A percentile compares a stretch with the other conserved stretches of the same genome.
These are phyloP conservation scores for Chaetomium sp. DNA, from an alignment of 2,329 filamentous ascomycete genomes.

Conservation along the genomic window DNA sequence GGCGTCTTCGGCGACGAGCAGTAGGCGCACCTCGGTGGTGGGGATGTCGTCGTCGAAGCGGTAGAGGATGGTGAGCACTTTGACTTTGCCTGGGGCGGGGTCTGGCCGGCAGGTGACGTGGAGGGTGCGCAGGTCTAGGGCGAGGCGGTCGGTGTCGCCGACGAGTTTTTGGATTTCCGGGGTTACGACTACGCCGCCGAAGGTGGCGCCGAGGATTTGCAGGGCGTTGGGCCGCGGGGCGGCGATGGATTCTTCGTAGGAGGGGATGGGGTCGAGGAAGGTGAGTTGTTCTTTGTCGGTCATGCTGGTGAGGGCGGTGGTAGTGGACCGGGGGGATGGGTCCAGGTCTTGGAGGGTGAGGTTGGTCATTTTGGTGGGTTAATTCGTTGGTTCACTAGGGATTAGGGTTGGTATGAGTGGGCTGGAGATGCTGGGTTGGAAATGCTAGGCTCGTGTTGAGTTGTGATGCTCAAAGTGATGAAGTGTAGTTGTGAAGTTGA, in stretches of 20 bases:
- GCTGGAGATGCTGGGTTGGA: not conserved
- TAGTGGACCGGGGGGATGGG: not conserved
- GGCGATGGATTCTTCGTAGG: conserved; percentile 26
- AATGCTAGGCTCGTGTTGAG: not conserved
- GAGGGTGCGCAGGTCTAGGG: conserved; percentile 31
- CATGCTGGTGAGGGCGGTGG: no score
- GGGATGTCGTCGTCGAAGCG: conserved; percentile 28
- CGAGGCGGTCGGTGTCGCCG: conserved; percentile 17
- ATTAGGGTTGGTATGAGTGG: not conserved
- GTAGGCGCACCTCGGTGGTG: conserved; percentile 20
- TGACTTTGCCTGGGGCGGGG: conserved; percentile 27
- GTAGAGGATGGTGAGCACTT: conserved; percentile 32
- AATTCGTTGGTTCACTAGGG: not conserved
- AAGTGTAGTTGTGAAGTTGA: not conserved
- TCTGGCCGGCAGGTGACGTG: conserved; percentile 29
- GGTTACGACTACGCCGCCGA: conserved; percentile 34
- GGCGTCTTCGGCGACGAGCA: conserved; percentile 32
- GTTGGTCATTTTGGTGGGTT: conserved; percentile 6
- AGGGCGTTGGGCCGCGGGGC: conserved; percentile 16
- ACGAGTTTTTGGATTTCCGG: conserved; percentile 27
- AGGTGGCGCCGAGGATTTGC: conserved; percentile 32
- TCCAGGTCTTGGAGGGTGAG: not conserved
- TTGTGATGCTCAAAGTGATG: not conserved
- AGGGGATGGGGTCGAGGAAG: conserved; percentile 23
- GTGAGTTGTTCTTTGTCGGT: not conserved